Evolutionary conservation across 1,284 basidiomycete species (phyloP).

Genomic region (Heterobasidion irregulare): DNA sequence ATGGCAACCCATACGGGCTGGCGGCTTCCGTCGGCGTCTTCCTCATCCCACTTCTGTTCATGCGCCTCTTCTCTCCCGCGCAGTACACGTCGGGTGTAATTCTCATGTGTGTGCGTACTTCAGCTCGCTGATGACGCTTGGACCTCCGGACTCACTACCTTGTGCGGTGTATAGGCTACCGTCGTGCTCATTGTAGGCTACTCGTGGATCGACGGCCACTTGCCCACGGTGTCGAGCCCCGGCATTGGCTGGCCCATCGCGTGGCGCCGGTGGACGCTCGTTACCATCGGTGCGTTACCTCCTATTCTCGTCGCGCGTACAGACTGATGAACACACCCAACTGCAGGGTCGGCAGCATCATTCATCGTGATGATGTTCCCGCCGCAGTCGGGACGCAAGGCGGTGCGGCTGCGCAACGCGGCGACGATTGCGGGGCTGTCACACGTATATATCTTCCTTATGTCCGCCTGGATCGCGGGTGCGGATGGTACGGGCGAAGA

Average conservation of each 20-base stretch:
- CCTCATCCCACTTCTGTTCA: slow-evolving; percentile 44
- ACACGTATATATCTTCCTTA: slow-evolving; percentile 32
- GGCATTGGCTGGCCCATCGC: slow-evolving; percentile 48
- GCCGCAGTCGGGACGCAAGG: slow-evolving; percentile 38
- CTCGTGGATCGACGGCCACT: slow-evolving; percentile 53
- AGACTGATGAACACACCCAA: neutral
- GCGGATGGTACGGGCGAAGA: slow-evolving; percentile 12
- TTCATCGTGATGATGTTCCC: slow-evolving; percentile 44
- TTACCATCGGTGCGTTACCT: slow-evolving; percentile 30
- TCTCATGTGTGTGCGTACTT: slow-evolving; percentile 25
- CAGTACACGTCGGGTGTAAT: slow-evolving; percentile 29
- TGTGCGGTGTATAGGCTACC: slow-evolving; percentile 24
- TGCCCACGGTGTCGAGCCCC: slow-evolving; percentile 32
- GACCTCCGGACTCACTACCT: neutral
- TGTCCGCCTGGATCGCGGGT: slow-evolving; percentile 34
- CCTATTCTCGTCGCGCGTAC: neutral
- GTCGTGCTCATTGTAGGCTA: slow-evolving; percentile 45
- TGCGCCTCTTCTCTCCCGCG: slow-evolving; percentile 42
- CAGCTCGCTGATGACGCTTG: neutral
- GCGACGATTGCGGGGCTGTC: slow-evolving; percentile 28
- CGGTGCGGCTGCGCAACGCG: slow-evolving; percentile 39
- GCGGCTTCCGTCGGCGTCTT: slow-evolving; percentile 44
- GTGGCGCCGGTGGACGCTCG: slow-evolving; percentile 40
- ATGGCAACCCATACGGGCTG: slow-evolving; percentile 51
- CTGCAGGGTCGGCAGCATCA: slow-evolving; percentile 32